Percentiles rank a stretch among this genome's conserved stretches.
phyloP scores from a whole-genome alignment of 805 yeast genomes.

The Zygoascus biomembranicola region DNA sequence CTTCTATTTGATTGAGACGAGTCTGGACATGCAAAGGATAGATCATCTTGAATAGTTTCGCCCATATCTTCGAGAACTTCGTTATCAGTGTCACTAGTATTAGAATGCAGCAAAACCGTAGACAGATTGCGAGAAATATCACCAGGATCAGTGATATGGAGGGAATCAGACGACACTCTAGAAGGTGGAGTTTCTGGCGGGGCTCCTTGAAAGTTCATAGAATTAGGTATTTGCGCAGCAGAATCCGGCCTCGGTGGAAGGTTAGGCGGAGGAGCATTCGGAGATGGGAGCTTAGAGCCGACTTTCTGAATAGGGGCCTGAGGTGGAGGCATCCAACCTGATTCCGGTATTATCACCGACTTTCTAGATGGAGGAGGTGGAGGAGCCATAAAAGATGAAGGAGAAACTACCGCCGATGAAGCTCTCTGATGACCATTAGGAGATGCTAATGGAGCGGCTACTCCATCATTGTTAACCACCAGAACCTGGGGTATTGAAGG shows the following conservation, averaged over 20 bases:
- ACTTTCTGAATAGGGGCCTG: not conserved
- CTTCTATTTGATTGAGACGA: constrained; percentile 26
- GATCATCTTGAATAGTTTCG: not conserved
- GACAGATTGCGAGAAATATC: not conserved
- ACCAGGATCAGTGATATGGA: not conserved
- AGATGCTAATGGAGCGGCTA: not conserved
- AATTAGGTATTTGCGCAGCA: not conserved
- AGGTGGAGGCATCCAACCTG: not conserved
- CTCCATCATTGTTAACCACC: not conserved
- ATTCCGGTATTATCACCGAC: not conserved
- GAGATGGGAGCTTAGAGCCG: not conserved
- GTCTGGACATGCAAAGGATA: constrained; percentile 18
- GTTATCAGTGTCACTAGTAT: not conserved
- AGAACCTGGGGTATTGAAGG: not conserved
- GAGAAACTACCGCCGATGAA: not conserved
- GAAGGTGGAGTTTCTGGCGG: not conserved
- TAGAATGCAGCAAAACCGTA: not conserved
- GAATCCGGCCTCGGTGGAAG: not conserved
- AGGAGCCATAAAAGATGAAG: not conserved
- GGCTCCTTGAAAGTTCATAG: not conserved
- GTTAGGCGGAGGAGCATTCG: not conserved
- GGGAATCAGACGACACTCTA: not conserved
- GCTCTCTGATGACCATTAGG: not conserved
- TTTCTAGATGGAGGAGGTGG: not conserved
- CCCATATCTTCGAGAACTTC: not conserved